Evolutionary conservation across 73 alveolate genomes (phyloP).

Genomic region (Effrenium voratum): DNA sequence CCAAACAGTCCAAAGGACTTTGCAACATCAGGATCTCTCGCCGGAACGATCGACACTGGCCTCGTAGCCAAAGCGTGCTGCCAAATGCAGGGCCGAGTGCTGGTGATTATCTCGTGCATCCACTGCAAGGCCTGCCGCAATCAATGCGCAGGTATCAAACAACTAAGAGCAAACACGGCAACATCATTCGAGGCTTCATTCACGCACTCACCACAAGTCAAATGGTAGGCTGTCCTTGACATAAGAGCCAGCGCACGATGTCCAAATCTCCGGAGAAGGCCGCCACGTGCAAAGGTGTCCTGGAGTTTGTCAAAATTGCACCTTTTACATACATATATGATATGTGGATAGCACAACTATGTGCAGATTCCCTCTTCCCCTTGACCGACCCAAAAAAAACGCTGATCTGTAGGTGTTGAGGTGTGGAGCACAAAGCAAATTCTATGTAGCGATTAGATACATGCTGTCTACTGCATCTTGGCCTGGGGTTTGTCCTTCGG

Average conservation of each 20-base stretch:
- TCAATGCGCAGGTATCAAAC: background rate
- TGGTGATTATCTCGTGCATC: conserved; percentile 60
- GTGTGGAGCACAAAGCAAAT: too few species aligned
- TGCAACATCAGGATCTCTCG: too few species aligned
- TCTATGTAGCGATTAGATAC: too few species aligned
- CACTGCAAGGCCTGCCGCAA: conserved; percentile 21
- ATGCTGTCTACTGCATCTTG: too few species aligned
- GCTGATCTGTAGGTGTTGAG: too few species aligned
- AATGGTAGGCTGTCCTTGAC: conserved; percentile 16
- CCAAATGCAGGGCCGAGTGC: conserved; percentile 71
- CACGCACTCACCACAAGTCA: background rate
- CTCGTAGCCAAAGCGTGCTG: conserved; percentile 89
- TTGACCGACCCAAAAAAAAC: too few species aligned
- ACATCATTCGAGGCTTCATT: background rate
- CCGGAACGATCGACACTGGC: background rate
- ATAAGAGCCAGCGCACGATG: conserved; percentile 60
- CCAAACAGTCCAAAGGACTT: too few species aligned
- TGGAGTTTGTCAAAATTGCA: too few species aligned
- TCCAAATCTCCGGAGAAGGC: conserved; percentile 55
- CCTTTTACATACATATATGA: too few species aligned
- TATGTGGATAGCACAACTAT: too few species aligned
- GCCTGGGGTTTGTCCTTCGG: too few species aligned
- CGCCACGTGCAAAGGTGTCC: conserved; percentile 80
- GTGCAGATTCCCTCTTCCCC: too few species aligned
- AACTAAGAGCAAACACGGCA: background rate